Base-by-base conservation (phyloP, 2,329 filamentous ascomycete species). In the Ophiostoma ulmi region DNA sequence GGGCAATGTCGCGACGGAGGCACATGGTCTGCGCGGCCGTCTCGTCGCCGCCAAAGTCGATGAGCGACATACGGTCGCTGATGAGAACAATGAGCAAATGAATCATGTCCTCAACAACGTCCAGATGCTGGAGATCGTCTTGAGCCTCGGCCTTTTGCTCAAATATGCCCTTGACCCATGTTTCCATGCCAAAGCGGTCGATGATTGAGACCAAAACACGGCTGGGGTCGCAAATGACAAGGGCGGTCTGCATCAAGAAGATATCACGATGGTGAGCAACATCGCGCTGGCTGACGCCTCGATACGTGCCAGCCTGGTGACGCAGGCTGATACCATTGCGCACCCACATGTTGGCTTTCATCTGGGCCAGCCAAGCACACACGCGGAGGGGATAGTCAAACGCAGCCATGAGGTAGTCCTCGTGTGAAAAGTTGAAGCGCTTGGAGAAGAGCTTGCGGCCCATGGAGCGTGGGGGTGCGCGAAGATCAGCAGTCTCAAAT, bases 271-370 rank as follows among this genome's bases (percentile, higher is more conserved):
- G 94, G 76, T 97, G 94, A 1, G 93, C 93, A 26, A 97, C 91
- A 79, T 99, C 95, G 74, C 95, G 86, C 76, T 96, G 92, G 13
- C 89, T 88, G 17, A 97, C 93, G 58, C 93, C 94, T 20, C 93
- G 90, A 78, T 99, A 99, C 22, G 94, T 95, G 69, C 91, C 91
- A 78, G 96, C 95, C 80, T 99, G 95, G 78, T 99, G 95, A 55
- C 94, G 89, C 69, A 99, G 86, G 76, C 94, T 98, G 77, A 99
- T 93, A 1, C 95, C 95, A 77, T 99, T 99, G 70, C 95, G 89
- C 73, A 99, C 94, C 95, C 96, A 99, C 89, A 98, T 97, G 69
- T 93, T 92, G 22, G 94, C 93, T 79, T 97, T 97, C 88, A 99
- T 98, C 81, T 99, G 96, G 6, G 95, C 92, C 41, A 99, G 84